These are phyloP conservation scores for Fusarium virguliforme DNA, from an alignment of 2,329 filamentous ascomycete species.

Conservation along the genomic window DNA sequence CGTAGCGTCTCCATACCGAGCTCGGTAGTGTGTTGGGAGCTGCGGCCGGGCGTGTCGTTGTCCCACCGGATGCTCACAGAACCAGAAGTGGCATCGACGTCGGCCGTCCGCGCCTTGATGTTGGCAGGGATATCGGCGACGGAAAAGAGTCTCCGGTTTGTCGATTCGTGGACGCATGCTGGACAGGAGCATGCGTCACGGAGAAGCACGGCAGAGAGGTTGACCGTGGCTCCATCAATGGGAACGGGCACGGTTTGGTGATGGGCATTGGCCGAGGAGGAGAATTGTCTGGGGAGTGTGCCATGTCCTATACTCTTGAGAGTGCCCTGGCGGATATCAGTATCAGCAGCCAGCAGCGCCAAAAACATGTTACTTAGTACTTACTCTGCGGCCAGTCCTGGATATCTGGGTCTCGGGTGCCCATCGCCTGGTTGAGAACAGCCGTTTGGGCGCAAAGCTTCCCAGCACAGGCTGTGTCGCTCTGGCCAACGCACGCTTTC, in stretches of 20 bases:
- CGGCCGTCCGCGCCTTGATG: not conserved
- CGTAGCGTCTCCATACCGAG: not conserved
- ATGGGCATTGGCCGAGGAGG: not conserved
- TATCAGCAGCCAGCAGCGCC: not conserved
- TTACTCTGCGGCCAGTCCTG: not conserved
- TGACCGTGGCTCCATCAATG: constrained; percentile 3
- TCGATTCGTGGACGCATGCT: constrained; percentile 9
- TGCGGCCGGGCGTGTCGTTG: not conserved
- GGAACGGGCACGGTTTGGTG: not conserved
- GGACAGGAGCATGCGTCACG: constrained; percentile 7
- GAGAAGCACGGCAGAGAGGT: constrained; percentile 7
- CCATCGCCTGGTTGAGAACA: not conserved
- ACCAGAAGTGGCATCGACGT: not conserved
- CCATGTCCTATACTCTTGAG: not conserved
- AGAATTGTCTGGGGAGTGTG: not conserved
- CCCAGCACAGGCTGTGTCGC: not conserved
- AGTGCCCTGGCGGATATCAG: not conserved
- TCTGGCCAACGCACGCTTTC: not conserved
- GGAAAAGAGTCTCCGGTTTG: constrained; percentile 18
- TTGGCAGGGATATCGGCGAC: constrained; percentile 9
- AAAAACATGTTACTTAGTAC: not conserved
- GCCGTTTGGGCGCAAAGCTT: not conserved
- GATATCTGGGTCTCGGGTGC: not conserved
- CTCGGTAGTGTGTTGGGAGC: constrained; percentile 7
- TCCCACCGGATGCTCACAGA: constrained; percentile 12